Conservation (phyloP, 495 filamentous ascomycete species). For the Aspergillus biplanus region DNA sequence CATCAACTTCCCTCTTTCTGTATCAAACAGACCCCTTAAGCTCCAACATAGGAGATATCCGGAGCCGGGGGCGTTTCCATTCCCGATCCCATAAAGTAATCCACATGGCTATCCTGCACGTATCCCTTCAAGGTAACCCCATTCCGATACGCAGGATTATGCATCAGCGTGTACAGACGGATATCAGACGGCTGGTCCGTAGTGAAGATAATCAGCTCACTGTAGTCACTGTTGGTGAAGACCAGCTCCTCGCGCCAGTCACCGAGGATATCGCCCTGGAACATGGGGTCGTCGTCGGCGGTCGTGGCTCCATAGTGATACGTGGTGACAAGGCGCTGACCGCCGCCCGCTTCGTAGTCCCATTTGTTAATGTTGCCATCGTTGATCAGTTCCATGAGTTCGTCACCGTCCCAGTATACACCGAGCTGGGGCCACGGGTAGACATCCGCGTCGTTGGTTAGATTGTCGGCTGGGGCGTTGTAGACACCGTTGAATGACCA, state of each 20-base stretch:
- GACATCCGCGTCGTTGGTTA: neutral
- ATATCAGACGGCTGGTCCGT: slow-evolving; percentile 10
- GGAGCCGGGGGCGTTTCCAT: slow-evolving; percentile 5
- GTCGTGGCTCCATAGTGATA: neutral
- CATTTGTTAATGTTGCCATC: slow-evolving; percentile 7
- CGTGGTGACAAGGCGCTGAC: neutral
- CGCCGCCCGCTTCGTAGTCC: slow-evolving; percentile 6
- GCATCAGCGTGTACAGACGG: slow-evolving; percentile 12
- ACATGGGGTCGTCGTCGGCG: neutral
- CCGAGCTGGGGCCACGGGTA: slow-evolving; percentile 13
- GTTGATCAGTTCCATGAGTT: slow-evolving; percentile 8
- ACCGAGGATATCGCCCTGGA: slow-evolving; percentile 11
- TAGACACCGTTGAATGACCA: slow-evolving; percentile 12
- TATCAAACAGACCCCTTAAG: neutral
- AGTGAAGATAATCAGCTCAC: slow-evolving; percentile 18
- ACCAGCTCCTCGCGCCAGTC: slow-evolving; percentile 18
- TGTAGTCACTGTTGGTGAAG: slow-evolving; percentile 1
- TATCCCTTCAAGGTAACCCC: slow-evolving; percentile 10
- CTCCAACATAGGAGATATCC: slow-evolving; percentile 7
- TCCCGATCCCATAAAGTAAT: slow-evolving; percentile 8
- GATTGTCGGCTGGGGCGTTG: neutral
- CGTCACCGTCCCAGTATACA: slow-evolving; percentile 13
- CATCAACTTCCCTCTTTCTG: too few relatives aligned
- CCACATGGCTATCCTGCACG: neutral
- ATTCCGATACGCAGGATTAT: slow-evolving; percentile 20